Percentiles rank a stretch among this genome's conserved stretches.
Conservation (phyloP, 495 filamentous ascomycete genomes). For the Penicillium verhagenii region DNA sequence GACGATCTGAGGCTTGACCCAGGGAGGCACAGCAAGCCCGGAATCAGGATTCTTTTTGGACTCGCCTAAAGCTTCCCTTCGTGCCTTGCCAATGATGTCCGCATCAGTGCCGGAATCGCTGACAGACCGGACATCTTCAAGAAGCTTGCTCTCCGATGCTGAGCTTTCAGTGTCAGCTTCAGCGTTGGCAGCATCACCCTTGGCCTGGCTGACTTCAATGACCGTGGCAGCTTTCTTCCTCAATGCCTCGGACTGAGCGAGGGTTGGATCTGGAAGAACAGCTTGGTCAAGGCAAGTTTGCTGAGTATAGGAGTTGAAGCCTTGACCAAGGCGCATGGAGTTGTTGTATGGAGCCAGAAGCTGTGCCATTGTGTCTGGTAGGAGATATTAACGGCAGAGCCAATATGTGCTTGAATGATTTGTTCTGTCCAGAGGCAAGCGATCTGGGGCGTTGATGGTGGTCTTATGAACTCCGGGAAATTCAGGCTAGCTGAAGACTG, state of each 20-base stretch:
- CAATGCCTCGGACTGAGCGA: neutral
- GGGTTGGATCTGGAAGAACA: neutral
- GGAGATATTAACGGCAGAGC: neutral
- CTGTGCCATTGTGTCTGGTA: neutral
- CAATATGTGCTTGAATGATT: neutral
- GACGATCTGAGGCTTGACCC: neutral
- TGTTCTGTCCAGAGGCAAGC: neutral
- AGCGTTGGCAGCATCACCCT: neutral
- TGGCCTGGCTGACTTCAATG: neutral
- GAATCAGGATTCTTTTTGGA: neutral
- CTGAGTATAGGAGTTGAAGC: slow-evolving; percentile 5
- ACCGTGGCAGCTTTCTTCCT: neutral
- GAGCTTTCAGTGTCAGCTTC: neutral
- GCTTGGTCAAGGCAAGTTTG: neutral
- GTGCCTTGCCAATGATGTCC: neutral
- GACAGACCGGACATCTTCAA: neutral
- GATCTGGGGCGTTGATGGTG: neutral
- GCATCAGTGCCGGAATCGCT: neutral
- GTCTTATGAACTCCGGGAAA: neutral
- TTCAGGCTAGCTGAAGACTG: neutral
- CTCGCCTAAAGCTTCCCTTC: neutral
- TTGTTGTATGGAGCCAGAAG: slow-evolving; percentile 3
- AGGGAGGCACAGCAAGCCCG: neutral
- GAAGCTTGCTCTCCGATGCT: neutral
- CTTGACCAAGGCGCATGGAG: slow-evolving; percentile 5